Percentiles rank a stretch among this genome's conserved stretches.
These are phyloP conservation scores for Schwanniomyces sp. DNA, from an alignment of 805 yeast genomes.

Conservation along the genomic window DNA sequence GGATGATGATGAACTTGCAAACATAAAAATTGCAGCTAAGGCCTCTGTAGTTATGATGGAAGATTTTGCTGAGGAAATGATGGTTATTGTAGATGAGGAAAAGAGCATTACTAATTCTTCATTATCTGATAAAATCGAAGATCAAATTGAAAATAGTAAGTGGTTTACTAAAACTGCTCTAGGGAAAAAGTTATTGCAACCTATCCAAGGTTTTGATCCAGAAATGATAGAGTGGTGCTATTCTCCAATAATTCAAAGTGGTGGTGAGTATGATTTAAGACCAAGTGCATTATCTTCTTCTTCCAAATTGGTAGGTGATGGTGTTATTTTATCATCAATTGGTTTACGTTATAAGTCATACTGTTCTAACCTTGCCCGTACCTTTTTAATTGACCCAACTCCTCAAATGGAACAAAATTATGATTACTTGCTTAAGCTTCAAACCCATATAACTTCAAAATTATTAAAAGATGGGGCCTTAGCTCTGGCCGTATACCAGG, in stretches of 20 bases:
- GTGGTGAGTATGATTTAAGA: constrained; percentile 78
- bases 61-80: constrained; percentile 83
- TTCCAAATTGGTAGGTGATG: constrained; percentile 60
- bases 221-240: constrained; percentile 89
- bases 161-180: constrained; percentile 55
- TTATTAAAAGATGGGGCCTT: constrained; percentile 65
- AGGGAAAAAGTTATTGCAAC: constrained; percentile 55
- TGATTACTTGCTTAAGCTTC: constrained; percentile 70
- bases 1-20: constrained; percentile 73
- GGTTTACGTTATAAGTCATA: constrained; percentile 87
- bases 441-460: constrained; percentile 55
- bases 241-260: constrained; percentile 87
- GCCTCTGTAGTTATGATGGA: constrained; percentile 79
- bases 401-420: constrained; percentile 76
- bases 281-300: constrained; percentile 79
- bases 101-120: constrained; percentile 68
- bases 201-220: constrained; percentile 61
- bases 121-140: constrained; percentile 74
- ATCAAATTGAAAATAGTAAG: constrained; percentile 71
- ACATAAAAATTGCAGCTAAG: constrained; percentile 68
- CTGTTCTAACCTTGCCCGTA: constrained; percentile 84
- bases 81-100: constrained; percentile 84
- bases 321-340: constrained; percentile 78
- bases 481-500: constrained; percentile 66
- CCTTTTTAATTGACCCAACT: constrained; percentile 88